Base-by-base conservation (phyloP, 768 basidiomycete species). In the Leccinum imitatum region DNA sequence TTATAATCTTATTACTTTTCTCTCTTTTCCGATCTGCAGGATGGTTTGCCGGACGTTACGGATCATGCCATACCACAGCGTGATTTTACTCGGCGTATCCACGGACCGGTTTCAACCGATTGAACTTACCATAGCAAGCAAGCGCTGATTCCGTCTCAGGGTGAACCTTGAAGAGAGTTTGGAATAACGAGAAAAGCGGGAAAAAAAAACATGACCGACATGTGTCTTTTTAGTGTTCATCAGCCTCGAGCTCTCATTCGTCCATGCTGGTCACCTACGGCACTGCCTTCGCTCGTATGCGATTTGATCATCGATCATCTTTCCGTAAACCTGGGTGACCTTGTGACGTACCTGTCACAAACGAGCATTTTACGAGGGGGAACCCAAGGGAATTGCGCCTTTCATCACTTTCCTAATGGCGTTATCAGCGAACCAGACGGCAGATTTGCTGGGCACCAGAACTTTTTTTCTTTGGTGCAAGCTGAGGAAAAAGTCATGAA, bases 221-320 rank as follows among this genome's bases (percentile, higher is more conserved):
- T 15, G 21, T 15, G 46, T 52, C 15, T 41, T 57, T 35, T 48
- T 41, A 37, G 55, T 19, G 33, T 54, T 46, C 48, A 51, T 33
- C n/a, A 10, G 59, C 37, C 33, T 15, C n/a, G 53, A 25, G 27
- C 46, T 50, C 19, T 13, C 15, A 53, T 41, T 23, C 53, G 48
- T 37, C 17, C 51, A 51, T 59, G 56, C 30, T 47, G 27, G 37
- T 17, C 25, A 48, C 19, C 47, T 48, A 25, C 19, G 47, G 21
- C 70, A 72, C 64, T 52, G 68, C 71, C 68, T 60, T 54, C 4
- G 46, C 66, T 19, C 51, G 60, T 44, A 58, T 50, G 64, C 58
- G 41, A 48, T 37, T 37, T 30, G 44, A 46, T 21, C 19, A 46
- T 48, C 21, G 63, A 68, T 64, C 31, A 66, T 54, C 66, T 33